A percentile compares a stretch with the other conserved stretches of the same genome.
Evolutionary conservation across 2,329 filamentous ascomycete species (phyloP).

Genomic region (Thermochaetoides dissita): DNA sequence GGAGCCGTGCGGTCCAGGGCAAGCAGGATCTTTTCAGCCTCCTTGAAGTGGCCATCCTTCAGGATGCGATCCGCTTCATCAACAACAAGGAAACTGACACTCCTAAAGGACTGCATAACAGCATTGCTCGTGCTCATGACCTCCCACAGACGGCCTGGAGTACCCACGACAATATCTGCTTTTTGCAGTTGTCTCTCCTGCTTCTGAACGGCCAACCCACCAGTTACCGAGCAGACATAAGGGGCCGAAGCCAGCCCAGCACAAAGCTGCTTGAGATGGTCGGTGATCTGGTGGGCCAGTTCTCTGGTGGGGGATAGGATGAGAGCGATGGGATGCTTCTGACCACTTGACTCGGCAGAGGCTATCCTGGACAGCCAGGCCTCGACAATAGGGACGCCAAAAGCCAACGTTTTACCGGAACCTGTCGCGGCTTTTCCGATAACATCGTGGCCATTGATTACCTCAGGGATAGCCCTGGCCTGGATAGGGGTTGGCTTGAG

Average conservation of each 20-base stretch:
- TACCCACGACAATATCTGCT: slow-evolving; percentile 86
- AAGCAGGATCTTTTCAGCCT: slow-evolving; percentile 75
- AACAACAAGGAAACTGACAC: slow-evolving; percentile 70
- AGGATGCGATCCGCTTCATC: slow-evolving; percentile 90
- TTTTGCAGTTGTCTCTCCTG: slow-evolving; percentile 72
- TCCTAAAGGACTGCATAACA: slow-evolving; percentile 55
- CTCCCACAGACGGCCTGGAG: slow-evolving; percentile 88
- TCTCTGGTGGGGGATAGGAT: slow-evolving; percentile 87
- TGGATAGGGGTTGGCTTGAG: slow-evolving; percentile 73
- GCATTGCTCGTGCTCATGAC: slow-evolving; percentile 65
- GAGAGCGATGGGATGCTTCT: slow-evolving; percentile 50
- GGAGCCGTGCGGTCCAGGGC: slow-evolving; percentile 62
- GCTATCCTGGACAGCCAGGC: slow-evolving; percentile 44
- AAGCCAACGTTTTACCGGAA: slow-evolving; percentile 91
- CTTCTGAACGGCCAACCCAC: slow-evolving; percentile 86
- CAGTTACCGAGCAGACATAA: slow-evolving; percentile 77
- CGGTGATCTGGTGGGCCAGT: slow-evolving; percentile 77
- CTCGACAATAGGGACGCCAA: slow-evolving; percentile 86
- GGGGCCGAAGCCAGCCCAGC: slow-evolving; percentile 44
- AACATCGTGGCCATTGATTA: slow-evolving; percentile 73
- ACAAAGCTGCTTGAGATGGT: slow-evolving; percentile 68
- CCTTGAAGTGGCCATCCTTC: slow-evolving; percentile 89
- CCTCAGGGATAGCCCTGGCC: slow-evolving; percentile 61
- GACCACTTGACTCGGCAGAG: slow-evolving; percentile 22
- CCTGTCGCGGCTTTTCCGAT: slow-evolving; percentile 94